Conservation (phyloP, 2,329 filamentous ascomycete species). For the Acrocalymma vagum region DNA sequence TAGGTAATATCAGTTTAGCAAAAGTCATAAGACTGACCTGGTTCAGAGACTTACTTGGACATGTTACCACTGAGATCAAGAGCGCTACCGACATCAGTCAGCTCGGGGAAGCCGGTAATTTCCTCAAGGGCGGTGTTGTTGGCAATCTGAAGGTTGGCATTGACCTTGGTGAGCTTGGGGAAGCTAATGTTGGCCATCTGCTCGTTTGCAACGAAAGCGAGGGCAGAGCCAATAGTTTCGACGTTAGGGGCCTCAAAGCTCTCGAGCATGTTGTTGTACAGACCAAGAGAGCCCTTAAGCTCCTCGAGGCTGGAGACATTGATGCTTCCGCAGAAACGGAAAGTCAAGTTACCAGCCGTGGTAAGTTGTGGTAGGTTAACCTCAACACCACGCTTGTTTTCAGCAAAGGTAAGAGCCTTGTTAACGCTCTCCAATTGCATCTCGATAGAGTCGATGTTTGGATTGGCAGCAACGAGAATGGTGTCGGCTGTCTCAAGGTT, state of each 20-base stretch:
- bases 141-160: constrained; percentile 83
- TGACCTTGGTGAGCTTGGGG: constrained; percentile 71
- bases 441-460: constrained; percentile 76
- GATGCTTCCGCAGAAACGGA: constrained; percentile 81
- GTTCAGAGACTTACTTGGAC: constrained; percentile 69
- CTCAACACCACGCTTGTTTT: constrained; percentile 78
- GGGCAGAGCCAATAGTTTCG: constrained; percentile 68
- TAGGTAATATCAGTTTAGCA: constrained; percentile 57
- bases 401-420: constrained; percentile 74
- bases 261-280: constrained; percentile 80
- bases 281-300: constrained; percentile 82
- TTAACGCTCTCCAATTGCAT: constrained; percentile 82
- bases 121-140: constrained; percentile 82
- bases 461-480: constrained; percentile 88
- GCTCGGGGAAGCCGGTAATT: constrained; percentile 72
- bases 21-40: not conserved
- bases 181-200: constrained; percentile 77
- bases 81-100: constrained; percentile 77
- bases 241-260: constrained; percentile 73
- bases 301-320: constrained; percentile 74
- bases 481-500: constrained; percentile 75
- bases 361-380: constrained; percentile 81
- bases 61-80: constrained; percentile 88
- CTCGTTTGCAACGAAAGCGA: constrained; percentile 66
- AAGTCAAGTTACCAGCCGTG: constrained; percentile 80